Percentiles rank a stretch among this genome's conserved stretches.
Conservation (phyloP, 2,329 filamentous ascomycete species). For the Epichloe elymi region DNA sequence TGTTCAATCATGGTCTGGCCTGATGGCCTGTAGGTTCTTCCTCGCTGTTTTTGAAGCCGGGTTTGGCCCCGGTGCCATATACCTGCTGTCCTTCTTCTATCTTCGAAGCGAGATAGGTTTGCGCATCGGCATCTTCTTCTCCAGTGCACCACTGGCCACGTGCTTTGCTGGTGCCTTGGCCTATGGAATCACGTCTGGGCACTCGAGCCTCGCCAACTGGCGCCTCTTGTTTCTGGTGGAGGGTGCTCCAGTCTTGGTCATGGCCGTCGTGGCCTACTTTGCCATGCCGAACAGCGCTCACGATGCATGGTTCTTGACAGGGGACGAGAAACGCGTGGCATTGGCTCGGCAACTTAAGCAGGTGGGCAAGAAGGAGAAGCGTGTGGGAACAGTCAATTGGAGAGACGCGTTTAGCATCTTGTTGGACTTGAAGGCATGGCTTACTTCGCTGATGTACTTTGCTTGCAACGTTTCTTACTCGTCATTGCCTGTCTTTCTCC, state of each 20-base stretch:
- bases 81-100: conserved; percentile 23
- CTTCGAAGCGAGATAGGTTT: conserved; percentile 21
- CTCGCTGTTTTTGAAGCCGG: conserved; percentile 21
- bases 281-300: conserved; percentile 13
- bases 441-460: conserved; percentile 11
- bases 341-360: conserved; percentile 5
- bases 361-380: background rate
- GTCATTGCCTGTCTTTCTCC: conserved; percentile 12
- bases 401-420: conserved; percentile 18
- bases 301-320: conserved; percentile 9
- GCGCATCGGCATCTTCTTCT: conserved; percentile 28
- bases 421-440: conserved; percentile 22
- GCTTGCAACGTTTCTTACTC: conserved; percentile 20
- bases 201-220: conserved; percentile 46
- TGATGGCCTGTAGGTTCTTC: conserved; percentile 30
- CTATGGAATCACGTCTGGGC: conserved; percentile 49
- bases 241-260: conserved; percentile 19
- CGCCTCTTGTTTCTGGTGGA: conserved; percentile 48
- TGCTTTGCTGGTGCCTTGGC: conserved; percentile 54
- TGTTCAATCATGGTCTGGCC: conserved; percentile 29
- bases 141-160: conserved; percentile 51
- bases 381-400: conserved; percentile 8
- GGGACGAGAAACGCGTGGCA: conserved; percentile 8
- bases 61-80: conserved; percentile 20
- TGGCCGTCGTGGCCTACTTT: conserved; percentile 17